These are phyloP conservation scores for Colletotrichum abscissum DNA, from an alignment of 2,329 filamentous ascomycete species.

Conservation along the genomic window DNA sequence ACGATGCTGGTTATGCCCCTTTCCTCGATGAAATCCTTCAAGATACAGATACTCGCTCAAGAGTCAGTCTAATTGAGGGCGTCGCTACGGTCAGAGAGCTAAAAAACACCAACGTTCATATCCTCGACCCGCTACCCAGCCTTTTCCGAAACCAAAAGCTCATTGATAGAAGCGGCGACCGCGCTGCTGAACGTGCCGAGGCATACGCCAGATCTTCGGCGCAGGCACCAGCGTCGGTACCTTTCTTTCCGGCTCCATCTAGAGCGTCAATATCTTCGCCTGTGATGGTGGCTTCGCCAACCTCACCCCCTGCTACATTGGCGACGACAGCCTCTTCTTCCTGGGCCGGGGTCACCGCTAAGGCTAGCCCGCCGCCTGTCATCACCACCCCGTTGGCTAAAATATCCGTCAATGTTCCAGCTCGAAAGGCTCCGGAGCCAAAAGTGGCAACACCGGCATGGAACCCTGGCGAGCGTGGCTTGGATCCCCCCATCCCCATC, in stretches of 20 bases:
- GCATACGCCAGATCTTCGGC: constrained; percentile 27
- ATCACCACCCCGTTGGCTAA: constrained; percentile 54
- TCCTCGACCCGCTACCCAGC: constrained; percentile 56
- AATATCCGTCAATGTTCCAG: constrained; percentile 40
- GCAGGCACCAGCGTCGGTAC: not conserved
- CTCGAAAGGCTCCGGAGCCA: constrained; percentile 19
- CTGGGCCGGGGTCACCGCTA: constrained; percentile 56
- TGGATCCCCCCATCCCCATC: constrained; percentile 63
- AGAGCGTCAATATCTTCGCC: constrained; percentile 37
- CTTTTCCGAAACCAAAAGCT: constrained; percentile 68
- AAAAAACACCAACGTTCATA: constrained; percentile 55
- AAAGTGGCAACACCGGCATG: constrained; percentile 52
- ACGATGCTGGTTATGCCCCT: constrained; percentile 70
- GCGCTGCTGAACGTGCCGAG: constrained; percentile 16
- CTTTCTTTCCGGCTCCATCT: not conserved
- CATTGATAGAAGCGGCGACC: constrained; percentile 47
- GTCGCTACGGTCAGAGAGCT: constrained; percentile 62
- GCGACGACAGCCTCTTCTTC: constrained; percentile 39
- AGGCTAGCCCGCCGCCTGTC: constrained; percentile 55
- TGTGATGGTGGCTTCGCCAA: constrained; percentile 40
- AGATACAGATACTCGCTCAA: constrained; percentile 53
- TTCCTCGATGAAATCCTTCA: constrained; percentile 66
- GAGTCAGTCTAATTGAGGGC: constrained; percentile 67
- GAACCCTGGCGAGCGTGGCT: constrained; percentile 65
- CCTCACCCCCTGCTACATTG: constrained; percentile 37